Conservation (phyloP, 169 alveolate genomes). For the Plasmodium billcollinsi region DNA sequence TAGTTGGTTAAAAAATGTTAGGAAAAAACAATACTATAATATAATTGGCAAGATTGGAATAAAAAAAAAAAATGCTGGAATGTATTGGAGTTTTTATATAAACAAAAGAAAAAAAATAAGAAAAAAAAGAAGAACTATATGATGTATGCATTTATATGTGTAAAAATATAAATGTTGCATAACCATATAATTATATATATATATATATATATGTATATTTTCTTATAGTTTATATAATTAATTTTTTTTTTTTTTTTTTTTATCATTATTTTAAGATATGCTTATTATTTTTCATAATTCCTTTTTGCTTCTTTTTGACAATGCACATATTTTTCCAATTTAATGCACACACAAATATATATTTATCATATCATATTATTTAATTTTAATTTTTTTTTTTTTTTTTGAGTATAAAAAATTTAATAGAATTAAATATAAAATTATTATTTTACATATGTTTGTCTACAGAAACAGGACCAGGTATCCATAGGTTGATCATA, state of each 20-base stretch:
- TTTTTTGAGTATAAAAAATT: too few species aligned
- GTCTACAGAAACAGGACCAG: slow-evolving; percentile 71
- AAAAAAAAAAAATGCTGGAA: slow-evolving; percentile 85
- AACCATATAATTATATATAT: background rate
- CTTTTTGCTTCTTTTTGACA: background rate
- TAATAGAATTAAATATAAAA: background rate
- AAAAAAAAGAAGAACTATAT: slow-evolving; percentile 82
- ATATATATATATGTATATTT: background rate
- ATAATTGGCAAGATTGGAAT: slow-evolving; percentile 86
- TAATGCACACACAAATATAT: background rate
- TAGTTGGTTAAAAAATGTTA: slow-evolving; percentile 75
- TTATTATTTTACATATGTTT: slow-evolving; percentile 24
- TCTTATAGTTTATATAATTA: background rate
- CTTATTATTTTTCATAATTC: background rate
- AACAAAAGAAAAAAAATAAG: slow-evolving; percentile 84
- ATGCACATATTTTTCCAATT: background rate
- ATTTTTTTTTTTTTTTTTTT: background rate
- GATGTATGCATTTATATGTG: background rate
- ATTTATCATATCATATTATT: too few species aligned
- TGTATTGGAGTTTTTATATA: slow-evolving; percentile 85
- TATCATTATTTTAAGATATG: background rate
- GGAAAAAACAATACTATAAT: slow-evolving; percentile 82
- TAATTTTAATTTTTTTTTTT: background rate
- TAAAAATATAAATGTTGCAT: background rate
- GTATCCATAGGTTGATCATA: slow-evolving; percentile 34